A percentile compares a stretch with the other conserved stretches of the same genome.
Evolutionary conservation across 257 asterid species (phyloP).

Genomic region (Solanum appendiculatum): DNA sequence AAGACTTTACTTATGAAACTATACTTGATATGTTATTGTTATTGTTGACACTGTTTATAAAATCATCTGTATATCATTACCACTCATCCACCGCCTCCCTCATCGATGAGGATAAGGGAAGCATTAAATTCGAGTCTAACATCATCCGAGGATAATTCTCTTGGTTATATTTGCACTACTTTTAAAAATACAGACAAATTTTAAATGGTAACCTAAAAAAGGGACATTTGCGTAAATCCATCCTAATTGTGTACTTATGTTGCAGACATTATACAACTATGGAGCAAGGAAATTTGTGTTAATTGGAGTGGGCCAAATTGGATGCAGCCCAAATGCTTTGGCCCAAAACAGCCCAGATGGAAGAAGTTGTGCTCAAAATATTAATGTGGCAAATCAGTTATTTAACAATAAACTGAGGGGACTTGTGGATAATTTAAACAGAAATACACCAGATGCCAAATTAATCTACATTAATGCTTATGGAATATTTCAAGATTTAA

Average conservation of each 20-base stretch:
- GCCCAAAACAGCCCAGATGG: conserved; percentile 94
- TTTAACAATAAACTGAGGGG: conserved; percentile 51
- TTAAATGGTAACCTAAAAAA: neutral
- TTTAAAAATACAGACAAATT: neutral
- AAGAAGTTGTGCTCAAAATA: conserved; percentile 48
- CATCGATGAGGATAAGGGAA: no score
- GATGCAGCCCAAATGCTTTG: conserved; percentile 91
- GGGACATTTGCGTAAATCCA: neutral
- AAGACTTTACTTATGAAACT: no score
- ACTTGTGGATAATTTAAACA: conserved; percentile 59
- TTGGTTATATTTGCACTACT: neutral
- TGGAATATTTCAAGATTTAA: conserved; percentile 73
- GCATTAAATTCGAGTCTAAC: neutral
- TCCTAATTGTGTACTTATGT: neutral
- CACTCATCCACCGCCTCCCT: no score
- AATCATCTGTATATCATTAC: no score
- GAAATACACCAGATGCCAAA: conserved; percentile 41
- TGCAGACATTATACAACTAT: conserved; percentile 38
- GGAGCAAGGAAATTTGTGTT: conserved; percentile 76
- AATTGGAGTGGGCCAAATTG: conserved; percentile 74
- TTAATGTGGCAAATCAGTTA: conserved; percentile 61
- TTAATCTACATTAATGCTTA: conserved; percentile 69
- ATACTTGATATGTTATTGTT: no score
- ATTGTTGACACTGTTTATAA: no score
- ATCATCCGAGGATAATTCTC: neutral